Percentiles rank a stretch among this genome's conserved stretches.
Evolutionary conservation across 2,329 filamentous ascomycete species (phyloP).

Genomic region (Mollisiaceae sp.): DNA sequence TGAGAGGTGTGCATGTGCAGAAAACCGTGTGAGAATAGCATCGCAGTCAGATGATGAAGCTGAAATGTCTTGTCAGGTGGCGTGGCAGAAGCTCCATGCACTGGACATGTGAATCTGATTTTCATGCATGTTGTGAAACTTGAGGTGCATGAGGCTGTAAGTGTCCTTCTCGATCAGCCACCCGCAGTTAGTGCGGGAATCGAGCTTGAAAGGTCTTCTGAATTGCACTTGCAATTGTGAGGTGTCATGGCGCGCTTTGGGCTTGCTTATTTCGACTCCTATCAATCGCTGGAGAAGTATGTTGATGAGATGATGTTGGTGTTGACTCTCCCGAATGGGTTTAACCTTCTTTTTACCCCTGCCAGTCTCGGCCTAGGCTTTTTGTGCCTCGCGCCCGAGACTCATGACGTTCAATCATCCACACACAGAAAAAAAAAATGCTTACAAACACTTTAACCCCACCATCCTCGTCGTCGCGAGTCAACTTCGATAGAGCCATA

Average conservation of each 20-base stretch:
- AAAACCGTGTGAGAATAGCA: neutral
- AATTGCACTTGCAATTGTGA: neutral
- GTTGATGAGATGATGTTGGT: neutral
- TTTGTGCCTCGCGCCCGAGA: neutral
- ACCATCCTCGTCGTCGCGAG: neutral
- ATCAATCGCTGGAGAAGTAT: neutral
- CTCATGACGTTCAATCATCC: neutral
- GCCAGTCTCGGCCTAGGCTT: neutral
- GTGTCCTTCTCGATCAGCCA: neutral
- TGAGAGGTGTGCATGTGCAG: conserved; percentile 8
- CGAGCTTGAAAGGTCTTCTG: neutral
- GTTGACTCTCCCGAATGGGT: neutral
- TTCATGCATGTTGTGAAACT: neutral
- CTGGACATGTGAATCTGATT: neutral
- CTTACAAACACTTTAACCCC: neutral
- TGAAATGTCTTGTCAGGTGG: neutral
- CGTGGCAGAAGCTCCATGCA: neutral
- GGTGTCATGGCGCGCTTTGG: neutral
- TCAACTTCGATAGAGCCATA: conserved; percentile 8
- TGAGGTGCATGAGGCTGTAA: neutral
- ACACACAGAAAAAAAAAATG: neutral
- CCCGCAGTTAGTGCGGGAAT: neutral
- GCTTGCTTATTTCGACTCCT: too few species aligned
- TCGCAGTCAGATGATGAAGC: conserved; percentile 2
- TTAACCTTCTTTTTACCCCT: conserved; percentile 2